A percentile compares a stretch with the other conserved stretches of the same genome.
These are phyloP conservation scores for Talaromyces trachyspermus DNA, from an alignment of 495 filamentous ascomycete species.

Conservation along the genomic window DNA sequence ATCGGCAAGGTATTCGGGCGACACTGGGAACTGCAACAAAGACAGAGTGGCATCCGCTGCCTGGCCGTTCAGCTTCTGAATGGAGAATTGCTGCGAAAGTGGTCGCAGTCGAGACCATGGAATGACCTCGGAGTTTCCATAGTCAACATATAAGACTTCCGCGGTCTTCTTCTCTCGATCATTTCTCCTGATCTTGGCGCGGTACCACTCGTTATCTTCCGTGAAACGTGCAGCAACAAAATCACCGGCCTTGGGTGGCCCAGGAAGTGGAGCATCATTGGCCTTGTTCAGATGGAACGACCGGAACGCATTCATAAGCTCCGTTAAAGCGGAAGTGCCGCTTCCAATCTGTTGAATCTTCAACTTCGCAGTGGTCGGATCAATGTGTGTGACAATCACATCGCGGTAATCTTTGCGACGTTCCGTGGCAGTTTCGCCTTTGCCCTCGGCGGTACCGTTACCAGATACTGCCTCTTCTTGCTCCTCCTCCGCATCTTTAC, in stretches of 20 bases:
- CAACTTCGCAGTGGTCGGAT: slow-evolving; percentile 58
- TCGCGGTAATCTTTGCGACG: slow-evolving; percentile 83
- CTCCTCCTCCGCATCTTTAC: slow-evolving; percentile 54
- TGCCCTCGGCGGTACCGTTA: slow-evolving; percentile 41
- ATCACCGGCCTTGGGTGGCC: slow-evolving; percentile 83
- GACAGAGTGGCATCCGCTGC: slow-evolving; percentile 84
- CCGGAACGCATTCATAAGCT: slow-evolving; percentile 82
- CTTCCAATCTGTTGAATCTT: slow-evolving; percentile 85
- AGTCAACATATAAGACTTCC: slow-evolving; percentile 92
- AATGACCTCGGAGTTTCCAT: slow-evolving; percentile 84
- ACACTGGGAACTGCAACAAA: slow-evolving; percentile 75
- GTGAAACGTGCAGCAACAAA: slow-evolving; percentile 84
- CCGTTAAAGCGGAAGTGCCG: slow-evolving; percentile 71
- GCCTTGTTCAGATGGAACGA: slow-evolving; percentile 70
- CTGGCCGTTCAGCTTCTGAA: slow-evolving; percentile 75
- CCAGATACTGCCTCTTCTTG: slow-evolving; percentile 39
- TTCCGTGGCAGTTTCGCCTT: slow-evolving; percentile 37
- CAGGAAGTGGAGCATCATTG: slow-evolving; percentile 63
- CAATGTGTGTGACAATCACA: slow-evolving; percentile 83
- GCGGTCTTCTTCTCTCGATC: slow-evolving; percentile 82
- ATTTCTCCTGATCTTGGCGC: slow-evolving; percentile 81
- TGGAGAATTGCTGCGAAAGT: slow-evolving; percentile 69
- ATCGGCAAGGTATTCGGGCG: slow-evolving; percentile 71
- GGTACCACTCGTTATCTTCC: slow-evolving; percentile 88
- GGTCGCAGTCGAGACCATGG: slow-evolving; percentile 78